Base-by-base conservation (phyloP, 495 filamentous ascomycete genomes). In the Articulospora tetracladia region DNA sequence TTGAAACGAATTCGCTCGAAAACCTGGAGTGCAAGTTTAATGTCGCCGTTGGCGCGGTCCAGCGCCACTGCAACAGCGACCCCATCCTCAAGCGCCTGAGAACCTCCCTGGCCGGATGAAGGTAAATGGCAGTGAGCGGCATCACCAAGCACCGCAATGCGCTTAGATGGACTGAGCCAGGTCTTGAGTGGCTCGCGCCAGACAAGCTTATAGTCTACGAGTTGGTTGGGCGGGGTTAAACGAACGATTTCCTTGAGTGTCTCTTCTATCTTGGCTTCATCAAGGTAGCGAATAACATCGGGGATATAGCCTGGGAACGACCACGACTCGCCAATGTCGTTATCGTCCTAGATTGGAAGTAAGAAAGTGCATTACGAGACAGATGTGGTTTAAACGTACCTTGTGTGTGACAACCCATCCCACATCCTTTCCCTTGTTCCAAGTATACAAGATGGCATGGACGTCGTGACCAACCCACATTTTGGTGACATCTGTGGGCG, bases 131-230 rank as follows among this genome's bases (percentile, higher is more conserved):
- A 53, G 23, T 60, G 61, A n/a, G 49, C 56, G 1, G 57, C 57
- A 55, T 60, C 57, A 17, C 61, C 46, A 4, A 56, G n/a, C 3
- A 56, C 7, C 4, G 8, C 7, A 25, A 52, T 52, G 3, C 48
- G 7, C 17, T 13, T 24, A 7, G n/a, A 72, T 30, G 79, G 73
- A 50, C 80, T 85, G 0, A 87, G 77, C 78, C 87, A 92, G 0
- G 77, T 83, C 1, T 84, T 83, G 3, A 88, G 71, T 0, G 86
- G 86, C 62, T 90, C 86, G 36, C 88, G 79, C 68, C 85, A 88
- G 1, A 91, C 81, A 0, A 91, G 76, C 64, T 90, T 89, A 79
- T 83, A 88, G 66, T 91, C 86, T 34, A 91, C 64, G 71, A 78
- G 68, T n/a, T 39, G 34, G 10, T 10, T 10, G 24, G 74, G 72